Evolutionary conservation across 768 basidiomycete species (phyloP).

Genomic region (Phylloporus sp.): DNA sequence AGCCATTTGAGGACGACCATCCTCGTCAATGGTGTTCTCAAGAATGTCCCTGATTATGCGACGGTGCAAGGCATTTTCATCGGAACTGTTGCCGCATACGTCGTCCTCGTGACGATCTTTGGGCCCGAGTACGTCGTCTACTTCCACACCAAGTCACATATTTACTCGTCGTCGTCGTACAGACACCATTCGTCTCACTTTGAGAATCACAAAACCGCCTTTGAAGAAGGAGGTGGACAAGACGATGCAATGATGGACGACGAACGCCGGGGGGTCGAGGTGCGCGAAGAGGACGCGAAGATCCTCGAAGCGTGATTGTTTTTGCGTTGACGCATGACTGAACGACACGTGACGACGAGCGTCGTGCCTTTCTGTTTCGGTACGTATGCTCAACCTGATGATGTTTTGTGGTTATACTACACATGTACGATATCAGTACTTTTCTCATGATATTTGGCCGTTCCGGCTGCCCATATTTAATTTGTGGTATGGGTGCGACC

Average conservation of each 20-base stretch:
- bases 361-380: neutral
- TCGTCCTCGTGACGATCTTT: conserved; percentile 68
- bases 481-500: neutral
- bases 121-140: conserved; percentile 62
- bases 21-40: conserved; percentile 32
- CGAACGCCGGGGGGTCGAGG: neutral
- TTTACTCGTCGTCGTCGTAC: neutral
- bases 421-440: neutral
- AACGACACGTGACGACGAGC: neutral
- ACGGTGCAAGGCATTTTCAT: conserved; percentile 87
- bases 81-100: conserved; percentile 73
- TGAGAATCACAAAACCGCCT: conserved; percentile 75
- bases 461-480: too few relatives aligned
- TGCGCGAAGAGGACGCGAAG: conserved; percentile 21
- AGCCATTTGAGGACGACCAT: conserved; percentile 49
- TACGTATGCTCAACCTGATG: neutral
- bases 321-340: neutral
- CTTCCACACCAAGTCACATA: neutral
- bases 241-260: conserved; percentile 41
- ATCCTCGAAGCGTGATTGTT: conserved; percentile 9
- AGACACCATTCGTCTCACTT: conserved; percentile 77
- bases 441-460: neutral
- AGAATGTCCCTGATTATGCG: conserved; percentile 58
- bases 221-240: conserved; percentile 66
- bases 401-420: neutral